Conservation (phyloP, 495 filamentous ascomycete genomes). For the Penicillium samsonianum region DNA sequence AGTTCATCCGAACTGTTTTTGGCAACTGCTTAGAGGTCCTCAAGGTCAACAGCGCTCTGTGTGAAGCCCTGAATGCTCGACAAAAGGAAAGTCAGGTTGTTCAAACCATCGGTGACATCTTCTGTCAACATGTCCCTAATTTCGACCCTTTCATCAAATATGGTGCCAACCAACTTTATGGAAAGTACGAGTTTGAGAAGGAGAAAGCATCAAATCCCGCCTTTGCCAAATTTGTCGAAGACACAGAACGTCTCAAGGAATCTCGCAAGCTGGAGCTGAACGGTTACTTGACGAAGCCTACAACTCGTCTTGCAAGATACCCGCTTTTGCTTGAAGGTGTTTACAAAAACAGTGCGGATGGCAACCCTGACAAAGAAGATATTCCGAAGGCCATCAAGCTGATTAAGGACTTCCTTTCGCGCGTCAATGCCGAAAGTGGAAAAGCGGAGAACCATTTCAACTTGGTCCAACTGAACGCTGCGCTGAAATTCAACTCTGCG, state of each 20-base stretch:
- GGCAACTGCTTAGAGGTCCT: conserved; percentile 95
- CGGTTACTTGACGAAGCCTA: conserved; percentile 97
- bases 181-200: conserved; percentile 97
- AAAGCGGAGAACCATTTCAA: conserved; percentile 99
- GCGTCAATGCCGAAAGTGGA: conserved; percentile 92
- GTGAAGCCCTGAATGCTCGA: conserved; percentile 80
- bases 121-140: conserved; percentile 84
- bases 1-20: conserved; percentile 92
- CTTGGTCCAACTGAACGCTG: conserved; percentile 82
- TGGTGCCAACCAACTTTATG: conserved; percentile 93
- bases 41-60: conserved; percentile 82
- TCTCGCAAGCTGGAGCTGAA: conserved; percentile 96
- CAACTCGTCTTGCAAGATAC: conserved; percentile 92
- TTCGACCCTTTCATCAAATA: conserved; percentile 98
- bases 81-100: conserved; percentile 91
- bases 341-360: conserved; percentile 81
- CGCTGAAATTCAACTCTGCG: conserved; percentile 81
- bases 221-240: conserved; percentile 92
- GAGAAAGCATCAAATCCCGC: conserved; percentile 83
- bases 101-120: conserved; percentile 88
- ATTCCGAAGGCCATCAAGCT: conserved; percentile 81
- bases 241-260: conserved; percentile 94
- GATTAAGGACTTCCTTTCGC: conserved; percentile 82
- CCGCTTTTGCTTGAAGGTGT: conserved; percentile 92
- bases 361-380: conserved; percentile 85